Evolutionary conservation across 345 rosid species (phyloP).

Genomic region (Raphanus sativus): DNA sequence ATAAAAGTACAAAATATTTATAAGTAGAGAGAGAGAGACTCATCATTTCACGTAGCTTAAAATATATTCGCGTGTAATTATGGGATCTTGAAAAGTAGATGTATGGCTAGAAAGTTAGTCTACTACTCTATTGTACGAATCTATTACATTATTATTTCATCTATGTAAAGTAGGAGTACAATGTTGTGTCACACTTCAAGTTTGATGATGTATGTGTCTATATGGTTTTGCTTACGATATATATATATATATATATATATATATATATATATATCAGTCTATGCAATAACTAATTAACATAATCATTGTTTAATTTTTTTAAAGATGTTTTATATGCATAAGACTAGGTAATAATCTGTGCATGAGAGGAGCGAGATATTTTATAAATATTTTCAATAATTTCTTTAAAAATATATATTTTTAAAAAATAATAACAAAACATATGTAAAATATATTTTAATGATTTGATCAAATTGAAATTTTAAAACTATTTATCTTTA

Average conservation of each 20-base stretch:
- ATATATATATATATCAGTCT: neutral
- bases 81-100: constrained; percentile 41
- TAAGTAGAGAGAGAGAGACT: constrained; percentile 31
- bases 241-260: neutral
- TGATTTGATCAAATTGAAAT: no score
- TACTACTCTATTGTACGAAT: constrained; percentile 24
- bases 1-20: constrained; percentile 6
- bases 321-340: neutral
- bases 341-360: neutral
- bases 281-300: constrained; percentile 7
- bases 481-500: no score
- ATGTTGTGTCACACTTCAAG: constrained; percentile 39
- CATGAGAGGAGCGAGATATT: no score
- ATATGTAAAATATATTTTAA: no score
- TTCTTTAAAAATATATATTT: no score
- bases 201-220: constrained; percentile 29
- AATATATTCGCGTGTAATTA: constrained; percentile 43
- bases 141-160: constrained; percentile 13
- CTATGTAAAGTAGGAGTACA: constrained; percentile 31
- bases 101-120: constrained; percentile 32
- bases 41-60: constrained; percentile 43
- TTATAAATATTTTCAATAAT: no score
- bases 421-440: no score
- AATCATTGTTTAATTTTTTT: neutral
- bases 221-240: constrained; percentile 17